A percentile compares a stretch with the other conserved stretches of the same genome.
Evolutionary conservation across 2,329 filamentous ascomycete species (phyloP).

Genomic region (Phialophora verrucosa): DNA sequence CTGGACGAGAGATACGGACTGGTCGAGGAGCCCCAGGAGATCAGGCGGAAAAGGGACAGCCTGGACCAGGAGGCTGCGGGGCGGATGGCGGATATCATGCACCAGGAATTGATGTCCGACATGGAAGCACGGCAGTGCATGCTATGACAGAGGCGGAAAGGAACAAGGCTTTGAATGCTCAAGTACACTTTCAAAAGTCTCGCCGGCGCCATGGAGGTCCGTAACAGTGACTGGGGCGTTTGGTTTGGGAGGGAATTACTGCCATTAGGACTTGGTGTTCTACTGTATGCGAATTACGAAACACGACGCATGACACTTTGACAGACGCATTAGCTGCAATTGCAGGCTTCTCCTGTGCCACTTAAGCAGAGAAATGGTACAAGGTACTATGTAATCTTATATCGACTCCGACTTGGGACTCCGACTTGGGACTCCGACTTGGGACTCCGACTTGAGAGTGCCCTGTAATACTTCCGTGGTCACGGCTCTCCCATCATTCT

Average conservation of each 20-base stretch:
- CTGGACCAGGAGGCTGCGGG: conserved; percentile 24
- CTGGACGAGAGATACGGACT: conserved; percentile 32
- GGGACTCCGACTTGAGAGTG: too few relatives aligned
- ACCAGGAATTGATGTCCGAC: conserved; percentile 28
- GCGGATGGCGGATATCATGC: conserved; percentile 30
- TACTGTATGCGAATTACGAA: neutral
- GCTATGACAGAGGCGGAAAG: conserved; percentile 9
- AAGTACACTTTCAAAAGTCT: neutral
- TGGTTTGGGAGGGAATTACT: neutral
- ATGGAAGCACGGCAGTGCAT: conserved; percentile 29
- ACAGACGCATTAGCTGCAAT: too few relatives aligned
- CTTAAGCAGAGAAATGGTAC: too few relatives aligned
- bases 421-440: too few relatives aligned
- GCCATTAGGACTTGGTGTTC: neutral
- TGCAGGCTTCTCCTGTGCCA: too few relatives aligned
- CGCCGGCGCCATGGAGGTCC: neutral
- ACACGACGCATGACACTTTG: too few relatives aligned
- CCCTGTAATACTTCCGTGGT: too few relatives aligned
- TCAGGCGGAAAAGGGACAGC: conserved; percentile 20
- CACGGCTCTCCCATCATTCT: too few relatives aligned
- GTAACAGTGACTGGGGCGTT: neutral
- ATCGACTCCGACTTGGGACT: too few relatives aligned
- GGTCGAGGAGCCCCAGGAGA: conserved; percentile 26
- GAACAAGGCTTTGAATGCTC: neutral
- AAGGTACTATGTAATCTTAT: too few relatives aligned